Percentiles rank a stretch among this genome's conserved stretches.
Evolutionary conservation across 768 basidiomycete genomes (phyloP).

Genomic region (Tulasnella calospora): DNA sequence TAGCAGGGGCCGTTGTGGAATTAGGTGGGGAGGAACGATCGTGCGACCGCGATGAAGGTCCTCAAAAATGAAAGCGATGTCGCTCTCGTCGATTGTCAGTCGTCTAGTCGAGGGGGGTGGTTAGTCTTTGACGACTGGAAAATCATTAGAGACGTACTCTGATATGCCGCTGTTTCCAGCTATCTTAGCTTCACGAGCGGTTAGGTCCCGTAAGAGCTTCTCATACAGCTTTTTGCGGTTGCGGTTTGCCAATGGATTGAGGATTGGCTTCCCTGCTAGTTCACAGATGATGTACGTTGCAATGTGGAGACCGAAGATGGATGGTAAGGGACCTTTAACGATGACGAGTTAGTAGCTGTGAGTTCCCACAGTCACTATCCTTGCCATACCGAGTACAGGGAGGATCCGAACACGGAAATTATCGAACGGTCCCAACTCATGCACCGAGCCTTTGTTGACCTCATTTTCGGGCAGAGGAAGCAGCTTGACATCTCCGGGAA

Average conservation of each 20-base stretch:
- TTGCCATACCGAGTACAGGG: slow-evolving; percentile 71
- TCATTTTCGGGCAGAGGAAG: slow-evolving; percentile 90
- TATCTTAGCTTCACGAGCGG: slow-evolving; percentile 66
- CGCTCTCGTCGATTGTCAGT: slow-evolving; percentile 76
- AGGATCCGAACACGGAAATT: slow-evolving; percentile 92
- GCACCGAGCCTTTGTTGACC: slow-evolving; percentile 80
- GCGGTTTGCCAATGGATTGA: slow-evolving; percentile 80
- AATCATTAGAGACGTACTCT: slow-evolving; percentile 32
- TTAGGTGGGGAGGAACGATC: slow-evolving; percentile 67
- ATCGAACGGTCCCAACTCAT: slow-evolving; percentile 83
- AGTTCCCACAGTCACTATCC: background rate
- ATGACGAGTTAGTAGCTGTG: background rate
- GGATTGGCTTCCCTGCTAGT: slow-evolving; percentile 75
- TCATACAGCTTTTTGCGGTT: slow-evolving; percentile 80
- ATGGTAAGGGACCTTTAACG: slow-evolving; percentile 65
- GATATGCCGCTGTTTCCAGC: slow-evolving; percentile 52
- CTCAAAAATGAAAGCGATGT: slow-evolving; percentile 78
- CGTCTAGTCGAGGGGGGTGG: slow-evolving; percentile 43
- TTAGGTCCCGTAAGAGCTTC: slow-evolving; percentile 68
- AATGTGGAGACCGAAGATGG: slow-evolving; percentile 85
- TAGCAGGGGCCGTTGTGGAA: slow-evolving; percentile 67
- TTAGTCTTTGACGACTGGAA: background rate
- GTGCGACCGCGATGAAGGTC: slow-evolving; percentile 76
- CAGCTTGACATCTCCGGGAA: slow-evolving; percentile 79
- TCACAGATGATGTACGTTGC: slow-evolving; percentile 86